Conservation (phyloP, 2,329 filamentous ascomycete species). For the Dendryphion nanum region DNA sequence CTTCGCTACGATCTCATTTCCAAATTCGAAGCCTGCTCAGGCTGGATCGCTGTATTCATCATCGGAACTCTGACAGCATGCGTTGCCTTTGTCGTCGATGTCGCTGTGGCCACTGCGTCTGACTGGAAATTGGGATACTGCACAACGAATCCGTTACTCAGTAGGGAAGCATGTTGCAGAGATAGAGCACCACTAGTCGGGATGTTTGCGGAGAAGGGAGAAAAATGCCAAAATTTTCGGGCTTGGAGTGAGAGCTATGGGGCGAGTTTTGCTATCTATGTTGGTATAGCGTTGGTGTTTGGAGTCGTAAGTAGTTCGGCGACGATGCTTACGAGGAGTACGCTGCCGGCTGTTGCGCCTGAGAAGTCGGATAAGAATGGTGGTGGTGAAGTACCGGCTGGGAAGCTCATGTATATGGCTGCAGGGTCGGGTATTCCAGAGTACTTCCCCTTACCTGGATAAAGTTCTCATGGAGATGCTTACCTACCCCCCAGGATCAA, state of each 20-base stretch:
- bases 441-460: neutral
- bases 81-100: conserved; percentile 56
- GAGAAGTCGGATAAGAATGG: conserved; percentile 28
- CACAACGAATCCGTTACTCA: conserved; percentile 44
- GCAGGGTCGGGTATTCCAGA: conserved; percentile 60
- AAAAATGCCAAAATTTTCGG: conserved; percentile 43
- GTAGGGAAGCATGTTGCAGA: conserved; percentile 52
- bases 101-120: conserved; percentile 54
- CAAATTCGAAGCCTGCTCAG: conserved; percentile 51
- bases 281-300: conserved; percentile 50
- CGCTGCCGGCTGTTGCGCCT: conserved; percentile 45
- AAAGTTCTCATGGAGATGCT: no score
- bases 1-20: conserved; percentile 42
- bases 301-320: conserved; percentile 50
- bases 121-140: conserved; percentile 62
- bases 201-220: conserved; percentile 20
- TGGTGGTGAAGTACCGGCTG: conserved; percentile 18
- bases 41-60: conserved; percentile 56
- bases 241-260: conserved; percentile 46
- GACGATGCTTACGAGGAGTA: conserved; percentile 51
- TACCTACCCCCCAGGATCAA: conserved; percentile 45
- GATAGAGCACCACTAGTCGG: conserved; percentile 29
- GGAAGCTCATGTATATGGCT: conserved; percentile 59
- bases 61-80: conserved; percentile 56
- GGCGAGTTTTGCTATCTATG: conserved; percentile 48